A percentile compares a stretch with the other conserved stretches of the same genome.
Evolutionary conservation across 495 filamentous ascomycete species (phyloP).

Genomic region (Penicillium parvum): DNA sequence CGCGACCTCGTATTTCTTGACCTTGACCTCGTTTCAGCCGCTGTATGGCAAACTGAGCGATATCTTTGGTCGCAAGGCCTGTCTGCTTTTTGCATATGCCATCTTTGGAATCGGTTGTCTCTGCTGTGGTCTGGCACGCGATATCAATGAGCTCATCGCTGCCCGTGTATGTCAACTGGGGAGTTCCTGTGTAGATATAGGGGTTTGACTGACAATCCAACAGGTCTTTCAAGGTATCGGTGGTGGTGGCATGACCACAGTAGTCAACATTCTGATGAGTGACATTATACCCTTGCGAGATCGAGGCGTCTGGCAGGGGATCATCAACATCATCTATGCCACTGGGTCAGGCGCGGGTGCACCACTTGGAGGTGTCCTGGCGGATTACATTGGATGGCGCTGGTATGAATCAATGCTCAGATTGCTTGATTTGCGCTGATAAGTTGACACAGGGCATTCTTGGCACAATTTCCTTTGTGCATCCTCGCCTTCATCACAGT

Average conservation of each 20-base stretch:
- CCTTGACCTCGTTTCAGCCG: constrained; percentile 73
- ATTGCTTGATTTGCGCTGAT: constrained; percentile 6
- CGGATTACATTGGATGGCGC: constrained; percentile 77
- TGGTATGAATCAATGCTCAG: constrained; percentile 49
- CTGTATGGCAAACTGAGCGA: constrained; percentile 74
- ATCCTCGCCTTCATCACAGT: constrained; percentile 63
- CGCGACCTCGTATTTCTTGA: constrained; percentile 72
- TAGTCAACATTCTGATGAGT: constrained; percentile 71
- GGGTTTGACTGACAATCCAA: not conserved
- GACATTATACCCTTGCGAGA: constrained; percentile 76
- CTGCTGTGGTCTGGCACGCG: constrained; percentile 64
- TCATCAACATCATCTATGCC: constrained; percentile 76
- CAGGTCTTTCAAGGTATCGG: constrained; percentile 66
- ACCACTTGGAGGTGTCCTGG: constrained; percentile 66
- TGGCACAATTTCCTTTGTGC: constrained; percentile 66
- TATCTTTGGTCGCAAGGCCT: constrained; percentile 78
- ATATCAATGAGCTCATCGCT: constrained; percentile 66
- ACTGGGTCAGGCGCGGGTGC: constrained; percentile 66
- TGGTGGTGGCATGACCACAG: constrained; percentile 80
- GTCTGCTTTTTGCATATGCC: constrained; percentile 66
- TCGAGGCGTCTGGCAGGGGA: constrained; percentile 75
- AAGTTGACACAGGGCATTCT: constrained; percentile 54
- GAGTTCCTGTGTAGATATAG: not conserved
- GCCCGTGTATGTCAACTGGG: constrained; percentile 43
- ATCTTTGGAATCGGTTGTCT: constrained; percentile 72